Evolutionary conservation across 208 protist species (phyloP).

Genomic region (Trypanosoma theileri): DNA sequence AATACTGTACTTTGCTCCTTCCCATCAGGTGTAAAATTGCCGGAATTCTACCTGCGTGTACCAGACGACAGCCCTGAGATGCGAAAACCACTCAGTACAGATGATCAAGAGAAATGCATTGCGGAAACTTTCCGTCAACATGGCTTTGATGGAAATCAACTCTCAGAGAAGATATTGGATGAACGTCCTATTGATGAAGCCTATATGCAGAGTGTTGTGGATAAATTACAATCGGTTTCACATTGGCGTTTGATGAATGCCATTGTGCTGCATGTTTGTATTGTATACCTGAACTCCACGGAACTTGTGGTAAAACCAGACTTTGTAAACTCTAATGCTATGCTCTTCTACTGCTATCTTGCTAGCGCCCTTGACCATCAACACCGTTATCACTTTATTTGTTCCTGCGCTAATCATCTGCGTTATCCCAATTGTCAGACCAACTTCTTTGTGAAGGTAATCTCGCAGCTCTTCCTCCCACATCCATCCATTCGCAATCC

Average conservation of each 20-base stretch:
- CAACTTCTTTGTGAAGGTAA: slow-evolving; percentile 98
- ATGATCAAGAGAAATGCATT: slow-evolving; percentile 87
- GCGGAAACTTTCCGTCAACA: slow-evolving; percentile 50
- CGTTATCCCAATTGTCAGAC: slow-evolving; percentile 99
- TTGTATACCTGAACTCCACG: slow-evolving; percentile 53
- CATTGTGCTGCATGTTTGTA: slow-evolving; percentile 96
- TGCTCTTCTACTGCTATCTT: slow-evolving; percentile 96
- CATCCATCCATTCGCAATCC: slow-evolving; percentile 39
- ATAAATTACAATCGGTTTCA: slow-evolving; percentile 75
- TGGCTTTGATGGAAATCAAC: slow-evolving; percentile 29
- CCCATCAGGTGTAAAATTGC: slow-evolving; percentile 95
- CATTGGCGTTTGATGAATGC: slow-evolving; percentile 93
- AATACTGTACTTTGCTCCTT: slow-evolving; percentile 98
- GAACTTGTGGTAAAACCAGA: slow-evolving; percentile 29
- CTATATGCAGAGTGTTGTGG: slow-evolving; percentile 31
- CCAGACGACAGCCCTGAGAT: slow-evolving; percentile 88
- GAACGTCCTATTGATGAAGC: slow-evolving; percentile 44
- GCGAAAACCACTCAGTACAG: slow-evolving; percentile 84
- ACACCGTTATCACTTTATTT: slow-evolving; percentile 96
- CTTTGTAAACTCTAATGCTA: slow-evolving; percentile 75
- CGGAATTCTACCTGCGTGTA: slow-evolving; percentile 89
- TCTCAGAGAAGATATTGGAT: slow-evolving; percentile 56
- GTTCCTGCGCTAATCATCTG: slow-evolving; percentile 98
- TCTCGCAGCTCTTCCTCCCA: slow-evolving; percentile 96
- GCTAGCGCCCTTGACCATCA: slow-evolving; percentile 90